These are phyloP conservation scores for Auricularia auricula-judae DNA, from an alignment of 768 basidiomycete species.

Conservation along the genomic window DNA sequence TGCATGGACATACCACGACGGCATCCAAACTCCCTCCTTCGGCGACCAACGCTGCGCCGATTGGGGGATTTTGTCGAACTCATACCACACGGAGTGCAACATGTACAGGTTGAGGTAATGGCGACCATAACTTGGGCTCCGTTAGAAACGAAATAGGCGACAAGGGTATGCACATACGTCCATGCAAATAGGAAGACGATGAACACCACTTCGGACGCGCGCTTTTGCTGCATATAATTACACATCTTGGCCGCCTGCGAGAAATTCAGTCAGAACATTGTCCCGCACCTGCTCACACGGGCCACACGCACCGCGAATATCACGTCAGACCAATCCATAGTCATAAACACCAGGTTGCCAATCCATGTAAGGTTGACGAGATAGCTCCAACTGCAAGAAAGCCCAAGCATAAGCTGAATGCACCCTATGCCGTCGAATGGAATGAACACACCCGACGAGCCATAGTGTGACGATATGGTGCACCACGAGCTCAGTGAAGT, in stretches of 20 bases:
- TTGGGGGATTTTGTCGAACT: constrained; percentile 70
- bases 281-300: no score
- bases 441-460: constrained; percentile 63
- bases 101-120: constrained; percentile 84
- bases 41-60: constrained; percentile 46
- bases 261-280: background rate
- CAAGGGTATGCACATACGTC: constrained; percentile 47
- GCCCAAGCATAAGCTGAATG: background rate
- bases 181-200: constrained; percentile 57
- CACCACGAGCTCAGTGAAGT: constrained; percentile 73
- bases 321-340: constrained; percentile 93
- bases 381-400: constrained; percentile 64
- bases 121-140: constrained; percentile 66
- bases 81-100: constrained; percentile 75
- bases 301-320: constrained; percentile 61
- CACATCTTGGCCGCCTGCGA: constrained; percentile 69
- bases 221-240: constrained; percentile 72
- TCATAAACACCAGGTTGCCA: constrained; percentile 85
- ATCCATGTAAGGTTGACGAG: constrained; percentile 71
- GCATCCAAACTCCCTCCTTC: constrained; percentile 58
- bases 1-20: constrained; percentile 32
- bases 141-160: background rate
- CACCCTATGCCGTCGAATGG: background rate
- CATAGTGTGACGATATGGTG: constrained; percentile 94
- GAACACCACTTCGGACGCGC: constrained; percentile 52